These are phyloP conservation scores for Russula compacta DNA, from an alignment of 768 basidiomycete species.

Conservation along the genomic window DNA sequence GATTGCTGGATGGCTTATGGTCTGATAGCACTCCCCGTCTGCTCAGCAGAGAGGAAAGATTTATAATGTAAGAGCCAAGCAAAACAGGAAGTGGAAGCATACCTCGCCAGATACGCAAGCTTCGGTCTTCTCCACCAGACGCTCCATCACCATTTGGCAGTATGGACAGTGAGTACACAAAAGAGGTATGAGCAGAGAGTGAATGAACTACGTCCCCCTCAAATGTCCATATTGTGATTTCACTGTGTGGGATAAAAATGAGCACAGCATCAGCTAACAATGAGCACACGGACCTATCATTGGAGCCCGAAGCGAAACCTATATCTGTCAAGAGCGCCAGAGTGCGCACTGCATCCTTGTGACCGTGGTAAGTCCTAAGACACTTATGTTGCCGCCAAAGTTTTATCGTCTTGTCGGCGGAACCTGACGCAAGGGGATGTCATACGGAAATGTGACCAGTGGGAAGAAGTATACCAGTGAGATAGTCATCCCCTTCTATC, in stretches of 20 bases:
- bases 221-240: constrained; percentile 88
- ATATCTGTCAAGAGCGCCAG: constrained; percentile 73
- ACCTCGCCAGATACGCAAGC: constrained; percentile 88
- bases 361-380: constrained; percentile 71
- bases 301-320: constrained; percentile 92
- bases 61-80: not conserved
- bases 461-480: constrained; percentile 56
- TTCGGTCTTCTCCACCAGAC: constrained; percentile 91
- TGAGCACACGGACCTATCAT: constrained; percentile 61
- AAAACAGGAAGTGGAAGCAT: constrained; percentile 21
- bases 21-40: constrained; percentile 87
- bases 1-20: constrained; percentile 86
- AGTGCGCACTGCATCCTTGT: constrained; percentile 86
- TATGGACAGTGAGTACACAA: constrained; percentile 84
- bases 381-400: constrained; percentile 75
- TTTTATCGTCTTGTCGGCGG: constrained; percentile 92
- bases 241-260: constrained; percentile 36
- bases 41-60: not conserved
- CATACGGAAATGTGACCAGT: not conserved
- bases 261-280: constrained; percentile 4
- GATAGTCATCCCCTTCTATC: constrained; percentile 61
- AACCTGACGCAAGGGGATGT: constrained; percentile 39
- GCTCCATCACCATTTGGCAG: constrained; percentile 77
- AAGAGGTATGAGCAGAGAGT: constrained; percentile 92
- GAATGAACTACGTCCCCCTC: constrained; percentile 69